These are phyloP conservation scores for Colletotrichum scovillei DNA, from an alignment of 2,329 filamentous ascomycete genomes.

Conservation along the genomic window DNA sequence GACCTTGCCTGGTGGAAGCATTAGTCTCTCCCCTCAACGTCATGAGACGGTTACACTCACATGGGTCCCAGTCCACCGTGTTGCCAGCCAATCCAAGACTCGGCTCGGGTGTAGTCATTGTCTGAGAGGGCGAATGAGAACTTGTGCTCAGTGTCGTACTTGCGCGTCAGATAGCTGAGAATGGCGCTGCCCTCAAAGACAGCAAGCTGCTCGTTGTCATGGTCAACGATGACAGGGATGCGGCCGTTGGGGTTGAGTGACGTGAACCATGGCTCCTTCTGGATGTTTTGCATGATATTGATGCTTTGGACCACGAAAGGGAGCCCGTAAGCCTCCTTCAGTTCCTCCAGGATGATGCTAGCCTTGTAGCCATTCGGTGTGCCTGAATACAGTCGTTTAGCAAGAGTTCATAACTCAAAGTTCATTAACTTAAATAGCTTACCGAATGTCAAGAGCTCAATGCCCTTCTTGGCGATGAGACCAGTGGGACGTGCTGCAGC, in stretches of 20 bases:
- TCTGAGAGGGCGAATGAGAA: constrained; percentile 52
- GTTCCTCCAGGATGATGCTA: constrained; percentile 72
- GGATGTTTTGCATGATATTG: constrained; percentile 70
- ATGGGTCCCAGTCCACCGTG: constrained; percentile 79
- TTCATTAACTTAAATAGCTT: constrained; percentile 43
- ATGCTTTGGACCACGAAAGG: constrained; percentile 64
- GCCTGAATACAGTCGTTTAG: constrained; percentile 41
- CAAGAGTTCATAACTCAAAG: constrained; percentile 15
- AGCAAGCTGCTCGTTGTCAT: constrained; percentile 68
- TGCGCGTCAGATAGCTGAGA: constrained; percentile 77
- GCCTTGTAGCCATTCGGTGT: constrained; percentile 68
- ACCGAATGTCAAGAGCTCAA: constrained; percentile 70
- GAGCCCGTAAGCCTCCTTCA: constrained; percentile 72
- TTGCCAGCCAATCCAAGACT: constrained; percentile 74
- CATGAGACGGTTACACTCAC: constrained; percentile 38
- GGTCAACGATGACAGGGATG: constrained; percentile 74
- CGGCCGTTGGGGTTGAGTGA: constrained; percentile 72
- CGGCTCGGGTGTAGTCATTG: constrained; percentile 47
- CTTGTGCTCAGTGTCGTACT: constrained; percentile 71
- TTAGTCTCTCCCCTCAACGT: too few species aligned
- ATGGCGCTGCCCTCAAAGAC: constrained; percentile 84
- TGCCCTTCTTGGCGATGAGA: constrained; percentile 70
- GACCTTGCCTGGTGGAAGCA: constrained; percentile 69
- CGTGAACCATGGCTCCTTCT: constrained; percentile 76
- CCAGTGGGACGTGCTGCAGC: constrained; percentile 52